phyloP scores from a whole-genome alignment of 2,329 filamentous ascomycete genomes.

The Fusarium sp. region DNA sequence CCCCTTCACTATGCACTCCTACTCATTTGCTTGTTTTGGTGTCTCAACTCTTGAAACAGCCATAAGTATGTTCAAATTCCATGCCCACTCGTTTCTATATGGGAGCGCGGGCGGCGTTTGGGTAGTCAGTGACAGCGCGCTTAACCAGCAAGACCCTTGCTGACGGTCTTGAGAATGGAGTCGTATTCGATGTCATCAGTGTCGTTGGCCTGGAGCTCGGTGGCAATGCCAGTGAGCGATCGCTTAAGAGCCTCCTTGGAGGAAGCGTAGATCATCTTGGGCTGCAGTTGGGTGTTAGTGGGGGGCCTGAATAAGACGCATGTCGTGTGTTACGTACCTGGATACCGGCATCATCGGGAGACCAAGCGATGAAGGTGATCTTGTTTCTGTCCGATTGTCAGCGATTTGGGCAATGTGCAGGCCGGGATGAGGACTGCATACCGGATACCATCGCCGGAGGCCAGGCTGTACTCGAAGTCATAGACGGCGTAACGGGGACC shows the following conservation, averaged over 20 bases:
- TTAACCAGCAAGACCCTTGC: conserved; percentile 66
- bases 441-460: conserved; percentile 76
- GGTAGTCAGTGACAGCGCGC: conserved; percentile 18
- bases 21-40: conserved; percentile 39
- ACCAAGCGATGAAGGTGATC: conserved; percentile 81
- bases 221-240: conserved; percentile 76
- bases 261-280: conserved; percentile 90
- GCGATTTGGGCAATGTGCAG: conserved; percentile 13
- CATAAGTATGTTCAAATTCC: conserved; percentile 42
- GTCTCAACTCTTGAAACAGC: conserved; percentile 39
- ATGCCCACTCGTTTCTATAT: conserved; percentile 33
- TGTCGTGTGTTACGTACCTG: conserved; percentile 71
- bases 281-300: conserved; percentile 54
- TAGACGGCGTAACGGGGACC: conserved; percentile 86
- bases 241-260: conserved; percentile 89
- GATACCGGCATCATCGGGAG: conserved; percentile 80
- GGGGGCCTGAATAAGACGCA: conserved; percentile 43
- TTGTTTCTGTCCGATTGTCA: conserved; percentile 66
- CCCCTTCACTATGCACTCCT: conserved; percentile 36
- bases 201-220: conserved; percentile 86
- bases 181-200: conserved; percentile 82
- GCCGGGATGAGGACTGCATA: conserved; percentile 47
- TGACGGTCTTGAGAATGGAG: conserved; percentile 71
- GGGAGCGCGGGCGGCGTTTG: conserved; percentile 16
- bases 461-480: conserved; percentile 80